Conservation (phyloP, 257 asterid species). For the Solanum chmielewskii region DNA sequence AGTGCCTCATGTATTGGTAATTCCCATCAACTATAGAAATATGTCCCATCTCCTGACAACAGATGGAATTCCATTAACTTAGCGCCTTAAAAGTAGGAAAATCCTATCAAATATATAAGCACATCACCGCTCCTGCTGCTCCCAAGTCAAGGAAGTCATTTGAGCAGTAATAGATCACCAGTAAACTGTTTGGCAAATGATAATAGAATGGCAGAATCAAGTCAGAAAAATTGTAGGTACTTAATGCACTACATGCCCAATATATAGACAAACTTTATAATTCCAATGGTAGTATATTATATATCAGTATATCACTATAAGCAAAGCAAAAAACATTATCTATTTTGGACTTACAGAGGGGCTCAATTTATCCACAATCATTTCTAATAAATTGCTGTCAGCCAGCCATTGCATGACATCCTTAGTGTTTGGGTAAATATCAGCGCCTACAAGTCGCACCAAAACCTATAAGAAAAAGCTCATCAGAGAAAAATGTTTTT, state of each 20-base stretch:
- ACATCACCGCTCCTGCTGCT: background rate
- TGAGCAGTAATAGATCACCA: background rate
- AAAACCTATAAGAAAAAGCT: slow-evolving; percentile 52
- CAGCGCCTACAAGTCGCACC: slow-evolving; percentile 90
- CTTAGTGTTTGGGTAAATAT: slow-evolving; percentile 65
- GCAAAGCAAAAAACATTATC: background rate
- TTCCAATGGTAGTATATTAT: background rate
- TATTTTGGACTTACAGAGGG: slow-evolving; percentile 43
- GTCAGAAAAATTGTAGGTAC: background rate
- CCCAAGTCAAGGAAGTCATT: background rate
- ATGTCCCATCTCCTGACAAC: background rate
- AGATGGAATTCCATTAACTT: background rate
- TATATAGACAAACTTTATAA: background rate
- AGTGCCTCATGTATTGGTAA: background rate
- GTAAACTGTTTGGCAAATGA: background rate
- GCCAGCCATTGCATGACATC: slow-evolving; percentile 98
- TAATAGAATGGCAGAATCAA: background rate
- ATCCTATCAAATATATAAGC: background rate
- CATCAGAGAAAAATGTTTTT: slow-evolving; percentile 10
- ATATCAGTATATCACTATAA: background rate
- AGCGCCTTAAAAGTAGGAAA: background rate
- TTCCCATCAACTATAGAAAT: background rate
- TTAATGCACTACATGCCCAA: background rate
- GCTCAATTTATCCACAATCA: slow-evolving; percentile 92
- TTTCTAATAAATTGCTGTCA: slow-evolving; percentile 84